These are phyloP conservation scores for Pestalotiopsis sp. DNA, from an alignment of 2,329 filamentous ascomycete species.

Conservation along the genomic window DNA sequence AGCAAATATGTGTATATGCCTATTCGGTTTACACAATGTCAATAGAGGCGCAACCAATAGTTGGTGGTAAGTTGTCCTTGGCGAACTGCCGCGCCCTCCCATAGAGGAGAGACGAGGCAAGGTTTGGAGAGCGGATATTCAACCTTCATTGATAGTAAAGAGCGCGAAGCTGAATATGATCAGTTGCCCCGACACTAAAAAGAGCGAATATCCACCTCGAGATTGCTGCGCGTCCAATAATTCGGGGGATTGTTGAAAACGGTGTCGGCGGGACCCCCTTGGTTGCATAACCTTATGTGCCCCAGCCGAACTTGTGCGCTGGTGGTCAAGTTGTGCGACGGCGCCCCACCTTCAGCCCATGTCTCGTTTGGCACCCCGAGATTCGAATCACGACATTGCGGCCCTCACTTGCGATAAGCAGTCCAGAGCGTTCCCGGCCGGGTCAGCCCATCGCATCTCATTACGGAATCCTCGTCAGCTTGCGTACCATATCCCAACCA, in stretches of 20 bases:
- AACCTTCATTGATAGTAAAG: neutral
- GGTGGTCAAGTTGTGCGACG: neutral
- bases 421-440: neutral
- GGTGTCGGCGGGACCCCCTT: neutral
- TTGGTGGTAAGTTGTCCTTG: neutral
- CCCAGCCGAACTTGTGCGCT: neutral
- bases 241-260: conserved; percentile 1
- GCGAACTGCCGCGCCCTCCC: neutral
- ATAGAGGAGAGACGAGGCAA: neutral
- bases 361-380: neutral
- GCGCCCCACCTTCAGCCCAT: neutral
- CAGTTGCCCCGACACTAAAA: conserved; percentile 1
- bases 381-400: conserved; percentile 6
- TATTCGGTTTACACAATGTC: too few relatives aligned
- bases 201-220: neutral
- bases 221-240: neutral
- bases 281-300: neutral
- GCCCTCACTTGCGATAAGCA: conserved; percentile 5
- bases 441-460: neutral
- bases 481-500: neutral
- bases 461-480: conserved; percentile 8
- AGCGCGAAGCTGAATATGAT: conserved; percentile 7
- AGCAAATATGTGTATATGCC: too few relatives aligned
- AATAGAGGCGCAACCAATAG: too few relatives aligned
- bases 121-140: neutral